Evolutionary conservation across 2,329 filamentous ascomycete genomes (phyloP).

Genomic region (Calonectria henricotiae): DNA sequence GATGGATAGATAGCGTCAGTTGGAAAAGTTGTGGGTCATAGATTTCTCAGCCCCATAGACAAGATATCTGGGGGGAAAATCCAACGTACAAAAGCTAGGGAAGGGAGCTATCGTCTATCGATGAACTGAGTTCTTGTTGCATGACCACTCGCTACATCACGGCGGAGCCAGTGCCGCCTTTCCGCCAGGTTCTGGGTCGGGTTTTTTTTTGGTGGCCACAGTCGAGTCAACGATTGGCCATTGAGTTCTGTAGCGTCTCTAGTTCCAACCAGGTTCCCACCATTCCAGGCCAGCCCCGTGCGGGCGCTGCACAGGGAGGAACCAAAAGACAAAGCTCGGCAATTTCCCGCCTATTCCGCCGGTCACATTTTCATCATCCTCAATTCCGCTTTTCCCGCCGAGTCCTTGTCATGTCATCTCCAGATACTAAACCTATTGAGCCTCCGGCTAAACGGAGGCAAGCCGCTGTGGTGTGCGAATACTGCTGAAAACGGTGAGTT

Average conservation of each 20-base stretch:
- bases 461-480: conserved; percentile 49
- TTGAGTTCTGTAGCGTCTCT: not conserved
- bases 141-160: not conserved
- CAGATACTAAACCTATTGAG: not conserved
- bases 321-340: not conserved
- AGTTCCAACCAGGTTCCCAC: not conserved
- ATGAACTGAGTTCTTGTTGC: not conserved
- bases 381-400: conserved; percentile 9
- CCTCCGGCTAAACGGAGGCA: conserved; percentile 45
- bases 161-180: conserved; percentile 1
- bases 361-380: too few relatives aligned
- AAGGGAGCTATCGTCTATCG: not conserved
- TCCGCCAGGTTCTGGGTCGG: not conserved
- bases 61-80: not conserved
- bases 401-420: not conserved
- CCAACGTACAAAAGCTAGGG: not conserved
- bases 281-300: conserved; percentile 2
- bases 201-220: not conserved
- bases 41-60: not conserved
- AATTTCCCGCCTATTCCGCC: not conserved
- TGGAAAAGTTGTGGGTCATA: not conserved
- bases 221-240: not conserved
- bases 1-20: not conserved
- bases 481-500: conserved; percentile 44
- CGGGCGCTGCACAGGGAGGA: not conserved